phyloP scores from a whole-genome alignment of 2,329 filamentous ascomycete genomes.

The Diplocarpon rosae region DNA sequence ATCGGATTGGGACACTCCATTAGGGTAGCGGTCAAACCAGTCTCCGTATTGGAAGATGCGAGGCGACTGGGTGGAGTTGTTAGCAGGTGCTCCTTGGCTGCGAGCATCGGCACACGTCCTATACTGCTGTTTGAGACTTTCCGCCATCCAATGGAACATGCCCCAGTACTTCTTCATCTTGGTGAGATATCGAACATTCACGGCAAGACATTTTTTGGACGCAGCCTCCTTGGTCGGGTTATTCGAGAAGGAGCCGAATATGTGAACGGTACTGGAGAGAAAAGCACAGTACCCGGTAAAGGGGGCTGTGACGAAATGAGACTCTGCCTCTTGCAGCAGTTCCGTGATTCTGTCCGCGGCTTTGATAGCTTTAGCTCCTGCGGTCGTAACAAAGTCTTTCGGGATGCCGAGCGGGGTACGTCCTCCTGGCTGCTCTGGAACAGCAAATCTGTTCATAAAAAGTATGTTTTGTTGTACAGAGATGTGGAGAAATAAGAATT shows the following conservation, averaged over 20 bases:
- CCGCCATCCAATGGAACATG: conserved; percentile 94
- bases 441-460: conserved; percentile 81
- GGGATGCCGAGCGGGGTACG: conserved; percentile 53
- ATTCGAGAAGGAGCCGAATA: conserved; percentile 82
- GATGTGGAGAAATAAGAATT: conserved; percentile 88
- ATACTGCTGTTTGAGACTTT: conserved; percentile 85
- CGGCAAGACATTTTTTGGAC: conserved; percentile 74
- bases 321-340: conserved; percentile 68
- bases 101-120: conserved; percentile 74
- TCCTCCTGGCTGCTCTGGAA: conserved; percentile 49
- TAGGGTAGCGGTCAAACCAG: conserved; percentile 93
- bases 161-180: conserved; percentile 98
- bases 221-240: conserved; percentile 63
- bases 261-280: conserved; percentile 85
- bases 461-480: conserved; percentile 80
- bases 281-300: conserved; percentile 95
- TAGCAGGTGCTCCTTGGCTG: conserved; percentile 46
- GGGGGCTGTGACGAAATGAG: conserved; percentile 73
- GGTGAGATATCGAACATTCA: conserved; percentile 80
- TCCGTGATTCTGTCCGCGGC: conserved; percentile 82
- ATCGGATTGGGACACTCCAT: conserved; percentile 76
- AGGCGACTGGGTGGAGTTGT: conserved; percentile 36
- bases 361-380: conserved; percentile 64
- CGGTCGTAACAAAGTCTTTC: conserved; percentile 64
- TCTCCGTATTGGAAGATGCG: conserved; percentile 88